phyloP scores from a whole-genome alignment of 495 filamentous ascomycete genomes.

The Trichoderma virens region DNA sequence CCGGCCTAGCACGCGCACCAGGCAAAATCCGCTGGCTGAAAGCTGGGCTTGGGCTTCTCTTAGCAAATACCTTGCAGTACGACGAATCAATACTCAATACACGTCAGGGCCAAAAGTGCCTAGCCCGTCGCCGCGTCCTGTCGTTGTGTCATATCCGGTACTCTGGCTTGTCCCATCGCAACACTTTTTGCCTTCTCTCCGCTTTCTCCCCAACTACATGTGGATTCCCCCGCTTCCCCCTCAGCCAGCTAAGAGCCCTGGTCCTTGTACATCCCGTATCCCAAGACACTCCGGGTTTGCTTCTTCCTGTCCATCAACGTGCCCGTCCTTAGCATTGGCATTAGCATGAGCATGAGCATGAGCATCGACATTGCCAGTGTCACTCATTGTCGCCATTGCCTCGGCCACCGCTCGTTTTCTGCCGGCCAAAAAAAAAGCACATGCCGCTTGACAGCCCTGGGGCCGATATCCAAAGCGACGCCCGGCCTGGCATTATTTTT shows the following conservation, averaged over 20 bases:
- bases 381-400: neutral
- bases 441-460: neutral
- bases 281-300: neutral
- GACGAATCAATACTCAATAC: too few relatives aligned
- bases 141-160: too few relatives aligned
- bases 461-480: neutral
- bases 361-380: neutral
- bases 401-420: neutral
- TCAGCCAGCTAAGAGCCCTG: constrained; percentile 4
- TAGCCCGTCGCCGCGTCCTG: too few relatives aligned
- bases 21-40: too few relatives aligned
- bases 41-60: too few relatives aligned
- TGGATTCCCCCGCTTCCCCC: neutral
- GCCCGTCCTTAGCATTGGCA: neutral
- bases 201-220: neutral
- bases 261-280: constrained; percentile 1
- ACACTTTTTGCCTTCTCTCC: neutral
- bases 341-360: too few relatives aligned
- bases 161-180: too few relatives aligned
- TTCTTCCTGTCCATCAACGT: neutral
- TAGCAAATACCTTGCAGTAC: too few relatives aligned
- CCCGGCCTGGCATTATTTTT: neutral
- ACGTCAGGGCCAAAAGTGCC: too few relatives aligned
- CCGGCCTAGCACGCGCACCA: constrained; percentile 2
- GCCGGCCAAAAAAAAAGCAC: neutral